Evolutionary conservation across 768 basidiomycete species (phyloP).

Genomic region (Dentipellis fragilis): DNA sequence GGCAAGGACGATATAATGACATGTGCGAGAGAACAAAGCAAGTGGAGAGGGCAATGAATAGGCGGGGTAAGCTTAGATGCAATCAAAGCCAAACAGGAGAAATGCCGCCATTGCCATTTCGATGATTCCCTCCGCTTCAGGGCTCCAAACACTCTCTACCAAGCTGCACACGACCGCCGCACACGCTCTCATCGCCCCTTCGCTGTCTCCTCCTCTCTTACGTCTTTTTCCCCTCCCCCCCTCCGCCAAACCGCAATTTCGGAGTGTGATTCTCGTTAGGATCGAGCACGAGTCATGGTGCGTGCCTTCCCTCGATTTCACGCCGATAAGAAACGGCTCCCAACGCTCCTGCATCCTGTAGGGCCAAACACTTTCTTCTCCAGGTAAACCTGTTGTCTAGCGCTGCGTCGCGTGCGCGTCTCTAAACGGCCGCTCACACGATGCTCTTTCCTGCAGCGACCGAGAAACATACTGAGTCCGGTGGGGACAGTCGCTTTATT

Average conservation of each 20-base stretch:
- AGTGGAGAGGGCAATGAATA: too few relatives aligned
- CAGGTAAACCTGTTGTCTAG: background rate
- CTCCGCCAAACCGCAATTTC: background rate
- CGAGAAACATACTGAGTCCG: slow-evolving; percentile 68
- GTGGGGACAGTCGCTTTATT: slow-evolving; percentile 56
- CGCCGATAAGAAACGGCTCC: background rate
- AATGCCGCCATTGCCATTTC: background rate
- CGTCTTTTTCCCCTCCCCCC: background rate
- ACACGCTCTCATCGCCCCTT: background rate
- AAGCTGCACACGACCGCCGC: background rate
- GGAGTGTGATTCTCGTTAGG: background rate
- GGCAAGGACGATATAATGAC: too few relatives aligned
- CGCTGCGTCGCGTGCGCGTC: background rate
- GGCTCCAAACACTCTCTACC: too few relatives aligned
- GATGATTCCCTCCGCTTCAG: too few relatives aligned
- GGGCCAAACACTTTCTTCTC: background rate
- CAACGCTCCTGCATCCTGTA: background rate
- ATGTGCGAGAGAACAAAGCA: too few relatives aligned
- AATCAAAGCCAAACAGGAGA: background rate
- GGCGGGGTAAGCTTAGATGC: background rate
- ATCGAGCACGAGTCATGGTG: background rate
- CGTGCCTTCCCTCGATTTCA: background rate
- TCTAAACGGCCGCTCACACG: background rate
- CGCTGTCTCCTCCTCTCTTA: background rate
- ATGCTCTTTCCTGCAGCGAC: slow-evolving; percentile 43